phyloP scores from a whole-genome alignment of 2,329 filamentous ascomycete genomes.

The Orbilia oligospora region DNA sequence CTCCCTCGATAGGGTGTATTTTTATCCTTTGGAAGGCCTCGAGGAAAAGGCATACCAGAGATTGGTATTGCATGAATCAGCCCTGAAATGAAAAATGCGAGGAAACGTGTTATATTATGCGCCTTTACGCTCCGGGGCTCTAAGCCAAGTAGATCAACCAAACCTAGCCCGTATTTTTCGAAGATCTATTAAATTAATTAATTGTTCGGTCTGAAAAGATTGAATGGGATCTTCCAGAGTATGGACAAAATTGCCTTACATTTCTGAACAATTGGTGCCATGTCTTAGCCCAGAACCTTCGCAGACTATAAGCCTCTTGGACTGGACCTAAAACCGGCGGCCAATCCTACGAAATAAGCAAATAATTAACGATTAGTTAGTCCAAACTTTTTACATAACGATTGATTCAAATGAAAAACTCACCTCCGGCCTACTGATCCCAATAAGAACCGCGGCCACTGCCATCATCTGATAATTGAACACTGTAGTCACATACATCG shows the following conservation, averaged over 20 bases:
- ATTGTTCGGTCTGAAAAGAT: not conserved
- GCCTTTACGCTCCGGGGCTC: not conserved
- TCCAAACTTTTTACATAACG: no score
- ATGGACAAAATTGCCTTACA: not conserved
- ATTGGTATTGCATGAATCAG: slow-evolving; percentile 20
- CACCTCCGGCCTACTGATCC: slow-evolving; percentile 2
- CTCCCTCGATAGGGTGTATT: slow-evolving; percentile 24
- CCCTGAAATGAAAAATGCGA: slow-evolving; percentile 16
- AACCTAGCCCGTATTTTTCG: slow-evolving; percentile 5
- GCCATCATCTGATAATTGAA: slow-evolving; percentile 40
- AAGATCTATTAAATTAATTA: slow-evolving; percentile 8
- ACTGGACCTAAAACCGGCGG: slow-evolving; percentile 3
- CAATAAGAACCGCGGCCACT: not conserved
- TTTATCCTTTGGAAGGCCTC: slow-evolving; percentile 9
- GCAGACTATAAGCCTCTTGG: slow-evolving; percentile 7
- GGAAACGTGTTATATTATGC: slow-evolving; percentile 5
- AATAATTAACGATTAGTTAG: not conserved
- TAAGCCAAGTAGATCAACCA: not conserved
- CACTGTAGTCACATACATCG: slow-evolving; percentile 27
- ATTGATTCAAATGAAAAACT: not conserved
- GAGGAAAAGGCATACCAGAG: not conserved
- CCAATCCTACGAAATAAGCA: slow-evolving; percentile 8
- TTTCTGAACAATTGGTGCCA: slow-evolving; percentile 30
- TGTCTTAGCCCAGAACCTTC: slow-evolving; percentile 18
- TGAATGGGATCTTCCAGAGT: no score